Conservation (phyloP, 768 basidiomycete genomes). For the Tremella yokohamensis region DNA sequence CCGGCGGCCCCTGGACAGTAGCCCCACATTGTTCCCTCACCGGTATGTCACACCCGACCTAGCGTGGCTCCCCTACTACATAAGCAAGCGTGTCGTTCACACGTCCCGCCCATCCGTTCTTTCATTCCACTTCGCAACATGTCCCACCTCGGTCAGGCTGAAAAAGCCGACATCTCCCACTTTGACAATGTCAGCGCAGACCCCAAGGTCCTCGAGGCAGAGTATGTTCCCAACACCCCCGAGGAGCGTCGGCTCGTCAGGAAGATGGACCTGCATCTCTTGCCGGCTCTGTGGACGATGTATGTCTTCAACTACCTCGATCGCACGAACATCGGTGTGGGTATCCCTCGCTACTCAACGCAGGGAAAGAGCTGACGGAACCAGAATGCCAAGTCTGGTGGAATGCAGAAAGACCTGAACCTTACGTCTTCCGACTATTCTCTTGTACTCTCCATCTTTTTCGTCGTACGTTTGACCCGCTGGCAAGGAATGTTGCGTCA, state of each 20-base stretch:
- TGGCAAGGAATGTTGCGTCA: neutral
- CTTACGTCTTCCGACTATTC: conserved; percentile 49
- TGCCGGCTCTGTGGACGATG: conserved; percentile 48
- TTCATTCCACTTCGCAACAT: too few species aligned
- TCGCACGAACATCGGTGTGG: conserved; percentile 44
- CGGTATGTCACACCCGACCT: too few species aligned
- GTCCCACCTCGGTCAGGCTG: too few species aligned
- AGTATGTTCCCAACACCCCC: conserved; percentile 33
- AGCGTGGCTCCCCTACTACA: too few species aligned
- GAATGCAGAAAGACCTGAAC: conserved; percentile 43
- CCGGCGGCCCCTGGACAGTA: too few species aligned
- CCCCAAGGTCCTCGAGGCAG: too few species aligned
- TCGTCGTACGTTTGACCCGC: conserved; percentile 37
- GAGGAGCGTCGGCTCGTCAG: conserved; percentile 43
- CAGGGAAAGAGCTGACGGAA: too few species aligned
- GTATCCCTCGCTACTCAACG: conserved; percentile 1
- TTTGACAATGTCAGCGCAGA: neutral
- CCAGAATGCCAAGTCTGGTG: conserved; percentile 45
- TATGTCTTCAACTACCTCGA: conserved; percentile 39
- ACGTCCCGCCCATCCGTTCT: too few species aligned
- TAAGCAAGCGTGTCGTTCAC: too few species aligned
- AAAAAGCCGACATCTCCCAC: too few species aligned
- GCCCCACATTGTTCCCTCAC: too few species aligned
- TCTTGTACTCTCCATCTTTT: conserved; percentile 50
- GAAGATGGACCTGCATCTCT: conserved; percentile 42